Evolutionary conservation across 225 moss, liverwort and hornwort genomes (phyloP), one percentile per base, ranked within the genome.

Genomic region (Bryum argenteum): DNA sequence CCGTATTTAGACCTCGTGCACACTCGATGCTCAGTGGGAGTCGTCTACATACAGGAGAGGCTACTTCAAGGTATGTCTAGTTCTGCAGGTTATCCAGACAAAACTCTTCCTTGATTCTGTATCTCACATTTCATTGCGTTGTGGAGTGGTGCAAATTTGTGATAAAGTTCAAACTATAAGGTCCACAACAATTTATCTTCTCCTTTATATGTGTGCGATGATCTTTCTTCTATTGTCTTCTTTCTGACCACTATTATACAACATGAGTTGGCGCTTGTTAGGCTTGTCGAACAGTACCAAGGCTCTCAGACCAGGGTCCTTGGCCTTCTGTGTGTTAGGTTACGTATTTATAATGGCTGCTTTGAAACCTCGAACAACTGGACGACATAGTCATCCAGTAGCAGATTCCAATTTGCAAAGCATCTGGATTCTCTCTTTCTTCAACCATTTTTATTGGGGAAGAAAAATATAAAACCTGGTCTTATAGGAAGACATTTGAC

Each of bases 21-120:
- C 91, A 94, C 51, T 97, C 96, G 52, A 90, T 97, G 89, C 90
- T 97, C 58, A 93, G 96, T 80, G 96, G 96, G 57, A 85, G 89
- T 76, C 89, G 96, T 65, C 86, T 94, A 26, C 89, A 87, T 71
- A 82, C 68, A 61, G 90, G 89, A 69, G 95, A 95, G 72, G 86
- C 80, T 60, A 81, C 84, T 59, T 97, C 96, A 72, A 97, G 96
- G 96, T 97, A 81, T n/a, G 54, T 63, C 52, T 74, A 61, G 17
- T 58, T 38, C 73, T 23, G 15, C 58, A 73, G 61, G 52, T 61
- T n/a, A 54, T 39, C 24, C n/a, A 16, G 66, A 61, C 43, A 11
- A n/a, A 33, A 33, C 41, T 23, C 39, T 60, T 19, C 20, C 70
- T 71, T 66, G 41, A 55, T 45, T 41, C 26, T 15, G 70, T 61